These are phyloP conservation scores for Erodium texanum DNA, from an alignment of 441 rosid species.

Conservation along the genomic window DNA sequence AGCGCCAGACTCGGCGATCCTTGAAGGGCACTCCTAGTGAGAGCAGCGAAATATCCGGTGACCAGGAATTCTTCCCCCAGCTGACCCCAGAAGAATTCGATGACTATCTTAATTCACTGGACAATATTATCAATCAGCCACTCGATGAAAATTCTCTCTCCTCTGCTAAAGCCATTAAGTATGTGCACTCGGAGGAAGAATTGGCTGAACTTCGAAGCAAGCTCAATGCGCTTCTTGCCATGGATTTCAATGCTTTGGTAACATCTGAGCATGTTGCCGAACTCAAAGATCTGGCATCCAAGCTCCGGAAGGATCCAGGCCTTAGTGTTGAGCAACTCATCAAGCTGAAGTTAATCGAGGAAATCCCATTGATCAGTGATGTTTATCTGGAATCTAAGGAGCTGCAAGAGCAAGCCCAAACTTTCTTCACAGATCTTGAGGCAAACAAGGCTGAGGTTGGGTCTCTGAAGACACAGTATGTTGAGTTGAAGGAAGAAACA, in stretches of 20 bases:
- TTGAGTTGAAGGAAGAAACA: constrained; percentile 45
- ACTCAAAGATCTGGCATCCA: constrained; percentile 42
- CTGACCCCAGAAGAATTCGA: constrained; percentile 58
- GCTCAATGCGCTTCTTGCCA: constrained; percentile 46
- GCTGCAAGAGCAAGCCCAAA: constrained; percentile 39
- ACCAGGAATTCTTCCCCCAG: constrained; percentile 22
- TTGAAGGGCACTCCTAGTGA: constrained; percentile 11
- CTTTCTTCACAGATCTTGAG: constrained; percentile 39
- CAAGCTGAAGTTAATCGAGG: constrained; percentile 56
- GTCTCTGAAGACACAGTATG: constrained; percentile 48
- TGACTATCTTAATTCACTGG: constrained; percentile 50
- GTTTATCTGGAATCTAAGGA: constrained; percentile 49
- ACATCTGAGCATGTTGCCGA: constrained; percentile 34
- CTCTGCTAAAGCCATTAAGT: constrained; percentile 14
- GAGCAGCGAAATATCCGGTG: constrained; percentile 9
- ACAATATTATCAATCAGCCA: constrained; percentile 47
- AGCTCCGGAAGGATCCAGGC: constrained; percentile 43
- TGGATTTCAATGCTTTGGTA: constrained; percentile 44
- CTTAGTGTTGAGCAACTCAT: constrained; percentile 55
- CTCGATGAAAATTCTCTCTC: constrained; percentile 18
- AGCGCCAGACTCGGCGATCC: constrained; percentile 32
- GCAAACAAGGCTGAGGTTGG: constrained; percentile 47
- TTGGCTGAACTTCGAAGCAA: constrained; percentile 47
- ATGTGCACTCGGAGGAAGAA: constrained; percentile 36
- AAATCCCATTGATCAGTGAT: constrained; percentile 53